Evolutionary conservation across 1,284 basidiomycete species (phyloP).

Genomic region (Pseudozyma thailandica): DNA sequence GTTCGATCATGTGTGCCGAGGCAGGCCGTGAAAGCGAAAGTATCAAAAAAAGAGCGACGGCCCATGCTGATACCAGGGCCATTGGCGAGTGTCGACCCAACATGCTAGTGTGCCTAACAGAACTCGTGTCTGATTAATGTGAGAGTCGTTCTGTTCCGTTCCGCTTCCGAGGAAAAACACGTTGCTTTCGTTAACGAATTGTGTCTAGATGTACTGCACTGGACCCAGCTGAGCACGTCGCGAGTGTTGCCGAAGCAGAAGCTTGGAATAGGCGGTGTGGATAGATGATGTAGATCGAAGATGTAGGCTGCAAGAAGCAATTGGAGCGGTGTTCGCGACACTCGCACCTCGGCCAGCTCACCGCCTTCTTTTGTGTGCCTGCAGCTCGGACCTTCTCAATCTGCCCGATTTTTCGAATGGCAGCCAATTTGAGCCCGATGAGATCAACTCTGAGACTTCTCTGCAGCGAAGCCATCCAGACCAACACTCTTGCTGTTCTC

Average conservation of each 20-base stretch:
- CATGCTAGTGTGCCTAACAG: neutral
- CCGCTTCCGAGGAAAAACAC: neutral
- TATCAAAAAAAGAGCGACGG: constrained; percentile 15
- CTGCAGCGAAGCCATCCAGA: neutral
- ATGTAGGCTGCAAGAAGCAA: neutral
- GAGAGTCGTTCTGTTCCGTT: neutral
- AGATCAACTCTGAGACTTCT: neutral
- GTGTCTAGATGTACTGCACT: neutral
- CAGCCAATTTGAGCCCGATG: too few species aligned
- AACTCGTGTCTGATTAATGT: neutral
- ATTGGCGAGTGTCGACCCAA: constrained; percentile 11
- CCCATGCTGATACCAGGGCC: constrained; percentile 2
- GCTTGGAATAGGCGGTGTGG: neutral
- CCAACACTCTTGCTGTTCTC: neutral
- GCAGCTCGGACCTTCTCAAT: neutral
- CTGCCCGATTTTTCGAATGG: too few species aligned
- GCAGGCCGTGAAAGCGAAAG: neutral
- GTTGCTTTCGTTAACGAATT: neutral
- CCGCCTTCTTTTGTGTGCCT: neutral
- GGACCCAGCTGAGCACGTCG: constrained; percentile 5
- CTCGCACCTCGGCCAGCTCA: constrained; percentile 2
- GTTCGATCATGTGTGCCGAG: constrained; percentile 71
- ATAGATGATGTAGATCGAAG: neutral
- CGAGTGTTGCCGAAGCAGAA: neutral
- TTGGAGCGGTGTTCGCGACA: neutral